Evolutionary conservation across 164 flowering plant genomes (phyloP).

Genomic region (Brasenia schreberi): DNA sequence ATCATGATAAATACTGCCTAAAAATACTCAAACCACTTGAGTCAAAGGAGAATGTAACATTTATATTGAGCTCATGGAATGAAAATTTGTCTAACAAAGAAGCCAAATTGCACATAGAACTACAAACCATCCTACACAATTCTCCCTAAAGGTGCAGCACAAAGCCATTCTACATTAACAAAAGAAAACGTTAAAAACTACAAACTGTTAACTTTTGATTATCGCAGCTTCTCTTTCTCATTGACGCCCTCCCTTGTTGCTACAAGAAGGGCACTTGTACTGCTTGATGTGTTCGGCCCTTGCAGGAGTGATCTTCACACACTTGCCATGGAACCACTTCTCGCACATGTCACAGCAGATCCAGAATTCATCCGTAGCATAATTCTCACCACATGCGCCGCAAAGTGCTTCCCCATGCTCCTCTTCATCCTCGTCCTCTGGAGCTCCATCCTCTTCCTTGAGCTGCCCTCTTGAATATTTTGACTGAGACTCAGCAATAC

Average conservation of each 20-base stretch:
- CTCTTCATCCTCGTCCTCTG: slow-evolving; percentile 1
- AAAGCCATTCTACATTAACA: slow-evolving; percentile 2
- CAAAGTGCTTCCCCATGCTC: slow-evolving; percentile 11
- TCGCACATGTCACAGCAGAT: slow-evolving; percentile 85
- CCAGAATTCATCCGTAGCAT: slow-evolving; percentile 85
- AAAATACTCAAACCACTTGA: no score
- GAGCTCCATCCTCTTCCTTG: not conserved
- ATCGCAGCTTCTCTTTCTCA: slow-evolving; percentile 8
- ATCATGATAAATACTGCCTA: no score
- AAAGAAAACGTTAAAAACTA: slow-evolving; percentile 2
- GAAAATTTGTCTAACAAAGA: no score
- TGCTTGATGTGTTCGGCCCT: slow-evolving; percentile 92
- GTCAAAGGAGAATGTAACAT: no score
- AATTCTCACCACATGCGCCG: slow-evolving; percentile 85
- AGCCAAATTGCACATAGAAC: no score
- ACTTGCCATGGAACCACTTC: slow-evolving; percentile 87
- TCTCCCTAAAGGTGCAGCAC: not conserved
- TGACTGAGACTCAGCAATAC: not conserved
- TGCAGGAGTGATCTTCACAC: slow-evolving; percentile 84
- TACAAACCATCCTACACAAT: no score
- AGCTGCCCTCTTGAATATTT: not conserved
- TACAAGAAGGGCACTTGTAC: slow-evolving; percentile 89
- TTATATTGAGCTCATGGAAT: no score
- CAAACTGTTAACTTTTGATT: slow-evolving; percentile 3
- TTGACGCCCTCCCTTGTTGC: slow-evolving; percentile 63